Evolutionary conservation across 305 asterid species (phyloP).

Genomic region (Fraxinus sp.): DNA sequence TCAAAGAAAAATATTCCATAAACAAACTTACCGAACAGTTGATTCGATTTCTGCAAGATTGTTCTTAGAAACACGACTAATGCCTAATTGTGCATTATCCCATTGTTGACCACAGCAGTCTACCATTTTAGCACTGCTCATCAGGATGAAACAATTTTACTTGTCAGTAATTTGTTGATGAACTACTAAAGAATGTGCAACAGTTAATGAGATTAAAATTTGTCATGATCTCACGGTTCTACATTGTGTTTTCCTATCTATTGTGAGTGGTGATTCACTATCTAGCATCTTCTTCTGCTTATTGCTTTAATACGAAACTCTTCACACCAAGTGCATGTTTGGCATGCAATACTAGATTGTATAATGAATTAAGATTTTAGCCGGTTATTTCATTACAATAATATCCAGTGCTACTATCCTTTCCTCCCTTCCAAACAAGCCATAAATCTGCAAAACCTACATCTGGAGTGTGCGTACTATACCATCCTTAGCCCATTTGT

Average conservation of each 20-base stretch:
- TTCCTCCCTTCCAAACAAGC: neutral
- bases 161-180: neutral
- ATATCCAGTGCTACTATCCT: neutral
- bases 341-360: neutral
- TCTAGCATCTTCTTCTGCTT: neutral
- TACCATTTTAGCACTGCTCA: constrained; percentile 49
- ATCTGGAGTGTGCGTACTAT: neutral
- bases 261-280: neutral
- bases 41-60: constrained; percentile 46
- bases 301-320: neutral
- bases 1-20: constrained; percentile 2
- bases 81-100: constrained; percentile 45
- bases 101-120: constrained; percentile 46
- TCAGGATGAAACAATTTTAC: constrained; percentile 10
- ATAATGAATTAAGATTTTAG: neutral
- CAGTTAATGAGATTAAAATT: neutral
- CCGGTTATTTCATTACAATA: neutral
- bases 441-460: neutral
- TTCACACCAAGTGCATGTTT: neutral
- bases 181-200: neutral
- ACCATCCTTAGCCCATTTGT: neutral
- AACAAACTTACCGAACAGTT: constrained; percentile 53
- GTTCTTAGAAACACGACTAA: constrained; percentile 31
- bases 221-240: neutral
- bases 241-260: neutral